Evolutionary conservation across 495 filamentous ascomycete species (phyloP).

Genomic region (Pseudoneurospora amorphoporcata): DNA sequence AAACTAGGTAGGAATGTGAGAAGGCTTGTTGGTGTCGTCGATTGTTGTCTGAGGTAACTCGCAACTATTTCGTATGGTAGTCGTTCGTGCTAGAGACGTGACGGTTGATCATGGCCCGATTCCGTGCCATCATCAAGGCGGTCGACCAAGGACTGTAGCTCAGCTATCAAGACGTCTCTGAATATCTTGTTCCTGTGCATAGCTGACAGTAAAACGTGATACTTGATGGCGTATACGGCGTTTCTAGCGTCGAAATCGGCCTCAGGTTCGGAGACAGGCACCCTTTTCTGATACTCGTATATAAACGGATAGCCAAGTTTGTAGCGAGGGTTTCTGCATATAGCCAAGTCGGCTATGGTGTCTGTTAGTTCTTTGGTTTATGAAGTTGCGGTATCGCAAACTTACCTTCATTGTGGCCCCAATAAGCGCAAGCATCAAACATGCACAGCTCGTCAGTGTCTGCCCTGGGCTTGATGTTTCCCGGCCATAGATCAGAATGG

Average conservation of each 20-base stretch:
- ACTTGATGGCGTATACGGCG: slow-evolving; percentile 17
- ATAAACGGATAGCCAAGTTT: slow-evolving; percentile 12
- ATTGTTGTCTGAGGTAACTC: background rate
- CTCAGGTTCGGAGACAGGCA: slow-evolving; percentile 17
- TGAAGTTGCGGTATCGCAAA: background rate
- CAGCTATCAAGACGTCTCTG: background rate
- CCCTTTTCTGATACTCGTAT: slow-evolving; percentile 15
- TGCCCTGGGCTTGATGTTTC: slow-evolving; percentile 28
- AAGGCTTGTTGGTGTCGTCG: background rate
- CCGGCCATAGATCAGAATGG: slow-evolving; percentile 39
- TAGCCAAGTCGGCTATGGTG: slow-evolving; percentile 23
- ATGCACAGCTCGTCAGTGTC: slow-evolving; percentile 25
- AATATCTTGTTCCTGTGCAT: background rate
- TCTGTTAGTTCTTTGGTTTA: background rate
- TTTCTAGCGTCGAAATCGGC: slow-evolving; percentile 23
- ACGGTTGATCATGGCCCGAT: background rate
- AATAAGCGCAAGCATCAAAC: slow-evolving; percentile 37
- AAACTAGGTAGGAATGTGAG: background rate
- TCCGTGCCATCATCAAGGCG: background rate
- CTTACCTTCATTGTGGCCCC: slow-evolving; percentile 38
- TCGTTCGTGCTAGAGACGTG: background rate
- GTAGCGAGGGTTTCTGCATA: slow-evolving; percentile 22
- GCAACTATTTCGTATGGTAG: background rate
- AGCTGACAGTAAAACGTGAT: slow-evolving; percentile 8
- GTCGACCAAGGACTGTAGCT: background rate